These are phyloP conservation scores for Sequoia sempervirens DNA, from an alignment of 75 land plant genomes.

Conservation along the genomic window DNA sequence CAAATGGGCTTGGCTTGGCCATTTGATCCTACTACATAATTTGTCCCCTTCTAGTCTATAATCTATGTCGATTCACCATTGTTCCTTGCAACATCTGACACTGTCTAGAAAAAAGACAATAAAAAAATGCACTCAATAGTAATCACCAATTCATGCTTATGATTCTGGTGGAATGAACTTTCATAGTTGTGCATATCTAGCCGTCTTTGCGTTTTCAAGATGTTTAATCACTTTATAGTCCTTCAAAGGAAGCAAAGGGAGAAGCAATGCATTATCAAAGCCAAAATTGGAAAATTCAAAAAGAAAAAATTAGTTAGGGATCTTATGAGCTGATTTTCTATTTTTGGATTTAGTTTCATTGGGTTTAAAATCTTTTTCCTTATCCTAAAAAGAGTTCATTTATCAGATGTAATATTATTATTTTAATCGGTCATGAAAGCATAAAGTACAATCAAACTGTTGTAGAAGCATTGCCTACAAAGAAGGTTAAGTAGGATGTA, in stretches of 20 bases:
- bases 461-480: not conserved
- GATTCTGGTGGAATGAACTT: not conserved
- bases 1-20: not conserved
- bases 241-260: not conserved
- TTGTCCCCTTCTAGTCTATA: not conserved
- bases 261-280: not conserved
- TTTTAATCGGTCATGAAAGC: not conserved
- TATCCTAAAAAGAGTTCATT: not conserved
- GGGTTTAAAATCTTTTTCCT: not conserved
- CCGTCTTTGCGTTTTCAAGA: not conserved
- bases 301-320: not conserved
- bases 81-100: not conserved
- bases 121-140: not conserved
- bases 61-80: not conserved
- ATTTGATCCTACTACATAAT: not conserved
- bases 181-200: not conserved
- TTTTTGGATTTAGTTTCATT: not conserved
- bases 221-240: not conserved
- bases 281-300: not conserved
- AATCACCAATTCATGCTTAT: not conserved
- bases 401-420: not conserved
- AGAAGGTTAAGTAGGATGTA: not conserved
- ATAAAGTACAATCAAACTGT: not conserved
- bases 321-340: not conserved
- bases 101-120: not conserved